Conservation (phyloP, 2,329 filamentous ascomycete species). For the Beauveria sp. region DNA sequence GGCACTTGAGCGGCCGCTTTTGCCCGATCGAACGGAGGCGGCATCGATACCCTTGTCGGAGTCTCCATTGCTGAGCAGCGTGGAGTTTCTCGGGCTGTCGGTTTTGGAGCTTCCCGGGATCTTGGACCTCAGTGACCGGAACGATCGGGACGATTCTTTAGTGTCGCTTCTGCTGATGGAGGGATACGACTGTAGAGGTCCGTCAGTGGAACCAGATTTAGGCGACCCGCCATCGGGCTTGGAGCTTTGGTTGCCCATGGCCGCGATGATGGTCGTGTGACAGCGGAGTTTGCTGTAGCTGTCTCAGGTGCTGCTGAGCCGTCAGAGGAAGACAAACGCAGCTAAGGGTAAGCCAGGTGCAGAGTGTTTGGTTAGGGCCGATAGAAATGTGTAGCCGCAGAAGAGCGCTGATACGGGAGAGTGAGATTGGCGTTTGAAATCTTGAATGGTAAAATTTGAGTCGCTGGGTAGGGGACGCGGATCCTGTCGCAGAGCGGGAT, state of each 20-base stretch:
- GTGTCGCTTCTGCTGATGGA: constrained; percentile 91
- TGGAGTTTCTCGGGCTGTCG: constrained; percentile 77
- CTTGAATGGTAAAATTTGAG: constrained; percentile 2
- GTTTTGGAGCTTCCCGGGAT: constrained; percentile 66
- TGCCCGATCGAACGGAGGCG: constrained; percentile 65
- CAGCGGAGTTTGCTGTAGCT: constrained; percentile 15
- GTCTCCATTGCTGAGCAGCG: constrained; percentile 57
- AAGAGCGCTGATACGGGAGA: constrained; percentile 1
- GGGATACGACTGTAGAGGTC: constrained; percentile 68
- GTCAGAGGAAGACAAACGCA: constrained; percentile 14
- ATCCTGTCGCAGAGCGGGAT: constrained; percentile 3
- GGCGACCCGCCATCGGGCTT: constrained; percentile 44
- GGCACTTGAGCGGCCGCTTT: constrained; percentile 46
- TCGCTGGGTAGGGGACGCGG: neutral
- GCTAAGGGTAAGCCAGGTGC: constrained; percentile 1
- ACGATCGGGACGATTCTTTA: constrained; percentile 81
- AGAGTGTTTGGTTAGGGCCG: constrained; percentile 3
- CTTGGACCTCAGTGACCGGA: constrained; percentile 80
- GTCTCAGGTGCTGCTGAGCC: constrained; percentile 24
- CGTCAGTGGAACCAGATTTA: constrained; percentile 39
- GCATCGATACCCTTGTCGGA: constrained; percentile 60
- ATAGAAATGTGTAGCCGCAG: neutral
- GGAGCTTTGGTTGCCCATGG: constrained; percentile 72
- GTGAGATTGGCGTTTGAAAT: neutral
- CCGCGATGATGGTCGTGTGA: constrained; percentile 14